These are phyloP conservation scores for Prunus yedoensis DNA, from an alignment of 331 rosid species.

Conservation along the genomic window DNA sequence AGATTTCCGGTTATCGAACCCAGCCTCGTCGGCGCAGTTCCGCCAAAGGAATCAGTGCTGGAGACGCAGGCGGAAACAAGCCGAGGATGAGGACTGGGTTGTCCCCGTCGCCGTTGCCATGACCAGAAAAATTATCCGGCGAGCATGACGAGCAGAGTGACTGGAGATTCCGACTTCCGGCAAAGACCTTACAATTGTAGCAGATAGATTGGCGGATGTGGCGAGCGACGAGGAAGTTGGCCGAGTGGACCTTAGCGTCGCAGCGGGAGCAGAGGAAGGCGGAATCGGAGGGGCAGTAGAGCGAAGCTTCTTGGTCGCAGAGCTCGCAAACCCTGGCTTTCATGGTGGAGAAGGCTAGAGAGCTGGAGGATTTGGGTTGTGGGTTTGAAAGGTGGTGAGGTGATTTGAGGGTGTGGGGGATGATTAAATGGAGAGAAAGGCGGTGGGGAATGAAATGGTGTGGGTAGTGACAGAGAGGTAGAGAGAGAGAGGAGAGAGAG, in stretches of 20 bases:
- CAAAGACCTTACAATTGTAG: slow-evolving; percentile 29
- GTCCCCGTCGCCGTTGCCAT: background rate
- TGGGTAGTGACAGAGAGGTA: background rate
- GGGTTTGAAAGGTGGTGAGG: background rate
- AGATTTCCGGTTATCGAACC: background rate
- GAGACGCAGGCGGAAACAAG: slow-evolving; percentile 40
- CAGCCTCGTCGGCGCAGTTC: slow-evolving; percentile 2
- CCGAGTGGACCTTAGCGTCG: slow-evolving; percentile 52
- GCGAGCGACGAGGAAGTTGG: slow-evolving; percentile 78
- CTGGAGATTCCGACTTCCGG: background rate
- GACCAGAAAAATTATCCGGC: slow-evolving; percentile 12
- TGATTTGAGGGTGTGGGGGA: background rate
- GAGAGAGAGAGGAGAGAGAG: too few species aligned
- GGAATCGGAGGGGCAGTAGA: slow-evolving; percentile 59
- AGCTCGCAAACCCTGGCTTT: slow-evolving; percentile 44
- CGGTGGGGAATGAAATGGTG: background rate
- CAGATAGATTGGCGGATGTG: slow-evolving; percentile 56
- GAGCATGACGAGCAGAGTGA: slow-evolving; percentile 41
- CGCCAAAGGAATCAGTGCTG: slow-evolving; percentile 34
- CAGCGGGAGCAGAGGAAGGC: slow-evolving; percentile 70
- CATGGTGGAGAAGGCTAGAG: slow-evolving; percentile 6
- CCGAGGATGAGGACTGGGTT: background rate
- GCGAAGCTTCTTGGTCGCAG: slow-evolving; percentile 38
- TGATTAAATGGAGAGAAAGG: slow-evolving; percentile 17
- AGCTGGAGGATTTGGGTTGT: too few species aligned